Evolutionary conservation across 257 asterid genomes (phyloP).

Genomic region (Ilex aquifolium): DNA sequence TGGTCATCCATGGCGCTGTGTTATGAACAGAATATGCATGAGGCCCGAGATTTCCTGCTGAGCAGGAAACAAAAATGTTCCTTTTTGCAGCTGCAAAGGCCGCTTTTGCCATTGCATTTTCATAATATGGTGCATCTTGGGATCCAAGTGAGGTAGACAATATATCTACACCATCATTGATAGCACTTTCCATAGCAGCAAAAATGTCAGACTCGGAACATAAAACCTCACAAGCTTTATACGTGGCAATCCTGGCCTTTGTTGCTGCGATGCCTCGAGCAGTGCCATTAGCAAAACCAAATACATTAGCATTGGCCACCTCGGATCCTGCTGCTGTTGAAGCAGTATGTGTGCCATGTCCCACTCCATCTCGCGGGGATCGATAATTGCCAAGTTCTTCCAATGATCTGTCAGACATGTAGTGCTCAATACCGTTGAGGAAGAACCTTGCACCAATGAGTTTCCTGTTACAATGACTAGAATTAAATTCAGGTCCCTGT

Average conservation of each 20-base stretch:
- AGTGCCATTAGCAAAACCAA: conserved; percentile 9
- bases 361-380: conserved; percentile 5
- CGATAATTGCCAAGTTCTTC: background rate
- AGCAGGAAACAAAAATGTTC: conserved; percentile 6
- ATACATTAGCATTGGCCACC: conserved; percentile 1
- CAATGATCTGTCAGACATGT: background rate
- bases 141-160: conserved; percentile 5
- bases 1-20: conserved; percentile 10
- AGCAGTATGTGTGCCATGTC: conserved; percentile 14
- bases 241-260: conserved; percentile 10
- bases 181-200: conserved; percentile 11
- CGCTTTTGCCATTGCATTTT: conserved; percentile 7
- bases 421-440: background rate
- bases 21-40: background rate
- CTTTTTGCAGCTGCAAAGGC: conserved; percentile 8
- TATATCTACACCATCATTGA: conserved; percentile 12
- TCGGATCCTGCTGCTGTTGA: conserved; percentile 6
- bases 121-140: background rate
- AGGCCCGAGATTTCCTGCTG: conserved; percentile 13
- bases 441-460: conserved; percentile 15
- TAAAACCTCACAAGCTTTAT: conserved; percentile 1
- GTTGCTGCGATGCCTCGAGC: conserved; percentile 9
- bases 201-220: background rate
- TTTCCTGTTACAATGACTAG: conserved; percentile 9
- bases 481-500: too few relatives aligned